Evolutionary conservation across 768 basidiomycete species (phyloP), one percentile per base, ranked within the genome.

Genomic region (Amanita brunnescens): DNA sequence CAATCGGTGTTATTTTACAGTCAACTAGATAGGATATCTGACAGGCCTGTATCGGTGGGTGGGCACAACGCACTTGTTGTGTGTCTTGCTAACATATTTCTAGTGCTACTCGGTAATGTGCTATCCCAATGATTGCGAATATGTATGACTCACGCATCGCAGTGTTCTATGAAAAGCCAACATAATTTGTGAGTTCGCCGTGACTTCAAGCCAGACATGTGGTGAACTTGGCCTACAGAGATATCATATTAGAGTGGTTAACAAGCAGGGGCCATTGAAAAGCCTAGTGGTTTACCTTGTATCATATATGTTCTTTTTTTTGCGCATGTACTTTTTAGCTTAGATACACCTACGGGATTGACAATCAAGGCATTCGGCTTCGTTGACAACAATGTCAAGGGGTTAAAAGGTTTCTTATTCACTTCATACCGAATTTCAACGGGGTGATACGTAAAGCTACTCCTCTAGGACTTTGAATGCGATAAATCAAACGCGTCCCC

Each of bases 131-230:
- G 26, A 37, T 14, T 20, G 5, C 38, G 7, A 33, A 18, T 16
- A 6, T 9, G 4, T 46, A 52, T 53, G 32, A 53, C 54, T 35
- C 40, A 29, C 33, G 47, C 43, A 20, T 41, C 43, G 0, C 58
- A 96, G 93, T 95, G 92, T 64, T 96, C 91, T 2, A 94, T 95
- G 86, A 94, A 93, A 67, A 93, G 84, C 61, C 87, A 90, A 65
- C 91, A 96, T 65, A 96, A 96, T 63, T 70, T 96, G 85, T 88
- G 58, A 50, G 87, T 64, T 30, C 23, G 23, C 23, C 29, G 16
- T 41, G 13, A 5, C 48, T 39, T 16, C 33, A 32, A 9, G 23
- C 24, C 9, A 23, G n/a, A 21, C 14, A 20, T 18, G n/a, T 5
- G n/a, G 9, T 33, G 40, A 42, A 24, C 33, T 2, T 24, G 38